These are phyloP conservation scores for Eutrema salsugineum DNA, from an alignment of 441 rosid species.

Conservation along the genomic window DNA sequence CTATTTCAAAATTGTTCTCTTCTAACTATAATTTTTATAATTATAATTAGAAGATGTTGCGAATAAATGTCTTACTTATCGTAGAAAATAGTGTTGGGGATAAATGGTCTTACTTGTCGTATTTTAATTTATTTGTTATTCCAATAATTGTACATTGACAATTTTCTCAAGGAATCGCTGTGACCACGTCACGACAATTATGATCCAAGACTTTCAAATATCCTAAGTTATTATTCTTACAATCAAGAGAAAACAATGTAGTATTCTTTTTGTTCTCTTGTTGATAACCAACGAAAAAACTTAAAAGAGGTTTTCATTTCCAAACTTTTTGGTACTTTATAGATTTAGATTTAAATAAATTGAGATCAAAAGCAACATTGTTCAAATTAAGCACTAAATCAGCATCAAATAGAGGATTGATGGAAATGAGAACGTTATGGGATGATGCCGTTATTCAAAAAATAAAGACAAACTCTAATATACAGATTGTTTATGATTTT, in stretches of 20 bases:
- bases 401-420: not conserved
- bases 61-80: too few species aligned
- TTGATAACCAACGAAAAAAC: not conserved
- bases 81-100: too few species aligned
- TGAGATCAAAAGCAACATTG: not conserved
- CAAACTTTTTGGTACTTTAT: not conserved
- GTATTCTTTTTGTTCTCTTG: not conserved
- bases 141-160: not conserved
- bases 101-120: too few species aligned
- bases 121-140: not conserved
- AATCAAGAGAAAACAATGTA: not conserved
- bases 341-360: not conserved
- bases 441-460: not conserved
- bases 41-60: too few species aligned
- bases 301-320: not conserved
- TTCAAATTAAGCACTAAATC: not conserved
- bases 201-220: not conserved
- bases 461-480: not conserved
- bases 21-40: not conserved
- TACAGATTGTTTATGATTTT: not conserved
- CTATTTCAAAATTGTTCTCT: not conserved
- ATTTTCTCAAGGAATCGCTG: not conserved
- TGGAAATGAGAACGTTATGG: not conserved
- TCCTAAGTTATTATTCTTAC: not conserved
- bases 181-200: not conserved